Evolutionary conservation across 257 asterid genomes (phyloP).

Genomic region (Salvia splendens): DNA sequence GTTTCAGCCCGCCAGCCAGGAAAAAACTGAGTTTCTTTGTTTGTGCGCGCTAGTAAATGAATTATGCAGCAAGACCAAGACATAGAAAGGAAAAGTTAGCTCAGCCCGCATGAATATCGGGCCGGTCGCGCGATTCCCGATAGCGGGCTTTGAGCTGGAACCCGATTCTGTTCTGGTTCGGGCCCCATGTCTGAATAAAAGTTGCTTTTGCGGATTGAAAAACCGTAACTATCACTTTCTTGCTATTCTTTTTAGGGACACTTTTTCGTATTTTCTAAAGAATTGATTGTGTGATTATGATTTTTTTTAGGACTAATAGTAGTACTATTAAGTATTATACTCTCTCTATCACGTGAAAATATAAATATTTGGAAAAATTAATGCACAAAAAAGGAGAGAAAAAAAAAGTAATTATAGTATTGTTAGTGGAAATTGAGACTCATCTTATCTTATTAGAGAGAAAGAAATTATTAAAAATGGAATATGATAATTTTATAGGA

Average conservation of each 20-base stretch:
- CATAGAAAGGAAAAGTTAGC: conserved; percentile 26
- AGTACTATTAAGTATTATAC: no score
- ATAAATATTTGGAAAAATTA: no score
- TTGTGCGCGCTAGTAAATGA: neutral
- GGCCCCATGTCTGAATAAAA: conserved; percentile 19
- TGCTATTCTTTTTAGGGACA: neutral
- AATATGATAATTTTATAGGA: no score
- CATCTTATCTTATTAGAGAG: no score
- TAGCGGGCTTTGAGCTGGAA: conserved; percentile 36
- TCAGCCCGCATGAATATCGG: conserved; percentile 29
- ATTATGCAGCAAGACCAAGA: conserved; percentile 17
- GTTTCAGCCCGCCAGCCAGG: neutral
- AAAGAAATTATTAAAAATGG: no score
- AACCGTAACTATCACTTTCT: neutral
- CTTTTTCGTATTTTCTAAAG: no score
- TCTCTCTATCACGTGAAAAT: no score
- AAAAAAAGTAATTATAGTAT: no score
- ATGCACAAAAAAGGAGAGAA: no score
- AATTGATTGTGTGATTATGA: no score
- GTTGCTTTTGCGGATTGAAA: neutral
- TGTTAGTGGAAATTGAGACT: no score
- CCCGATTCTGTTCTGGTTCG: conserved; percentile 29
- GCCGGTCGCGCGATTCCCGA: conserved; percentile 39
- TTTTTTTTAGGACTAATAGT: no score
- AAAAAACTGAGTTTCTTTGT: neutral